phyloP scores from a whole-genome alignment of 345 rosid species.

The Carallia brachiata region DNA sequence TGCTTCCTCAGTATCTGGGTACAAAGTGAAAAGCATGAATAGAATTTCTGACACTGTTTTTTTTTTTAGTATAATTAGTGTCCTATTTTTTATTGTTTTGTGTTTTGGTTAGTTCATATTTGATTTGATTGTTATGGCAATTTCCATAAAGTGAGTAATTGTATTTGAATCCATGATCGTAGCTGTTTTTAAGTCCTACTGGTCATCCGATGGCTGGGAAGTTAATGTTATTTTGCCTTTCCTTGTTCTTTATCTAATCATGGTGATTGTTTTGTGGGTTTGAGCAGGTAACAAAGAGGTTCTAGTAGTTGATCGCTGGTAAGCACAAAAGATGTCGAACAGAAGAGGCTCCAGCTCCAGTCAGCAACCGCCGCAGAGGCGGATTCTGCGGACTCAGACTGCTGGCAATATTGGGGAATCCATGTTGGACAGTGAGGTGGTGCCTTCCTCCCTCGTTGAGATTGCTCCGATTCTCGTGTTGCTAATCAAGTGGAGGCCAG shows the following conservation, averaged over 20 bases:
- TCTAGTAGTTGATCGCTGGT: slow-evolving; percentile 9
- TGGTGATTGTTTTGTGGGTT: background rate
- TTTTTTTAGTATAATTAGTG: no score
- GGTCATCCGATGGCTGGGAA: no score
- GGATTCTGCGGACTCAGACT: slow-evolving; percentile 55
- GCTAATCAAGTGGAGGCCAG: slow-evolving; percentile 61
- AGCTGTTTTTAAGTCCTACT: no score
- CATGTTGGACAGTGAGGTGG: slow-evolving; percentile 65
- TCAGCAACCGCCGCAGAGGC: slow-evolving; percentile 44
- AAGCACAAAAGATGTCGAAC: slow-evolving; percentile 42
- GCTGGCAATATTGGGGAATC: slow-evolving; percentile 56
- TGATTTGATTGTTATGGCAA: no score
- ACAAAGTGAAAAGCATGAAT: no score
- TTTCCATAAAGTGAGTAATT: no score
- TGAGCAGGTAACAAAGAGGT: slow-evolving; percentile 6
- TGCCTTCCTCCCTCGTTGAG: slow-evolving; percentile 60
- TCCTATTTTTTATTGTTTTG: no score
- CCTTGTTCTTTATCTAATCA: background rate
- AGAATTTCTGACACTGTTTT: no score
- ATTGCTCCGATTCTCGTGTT: slow-evolving; percentile 71
- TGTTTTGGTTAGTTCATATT: no score
- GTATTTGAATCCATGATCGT: no score
- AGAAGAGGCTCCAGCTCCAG: slow-evolving; percentile 38
- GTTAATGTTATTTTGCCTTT: background rate
- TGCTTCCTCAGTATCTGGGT: no score